A percentile compares a stretch with the other conserved stretches of the same genome.
Evolutionary conservation across 371 early-diverging fungal genomes (phyloP).

Genomic region (Lichtheimia ramosa): DNA sequence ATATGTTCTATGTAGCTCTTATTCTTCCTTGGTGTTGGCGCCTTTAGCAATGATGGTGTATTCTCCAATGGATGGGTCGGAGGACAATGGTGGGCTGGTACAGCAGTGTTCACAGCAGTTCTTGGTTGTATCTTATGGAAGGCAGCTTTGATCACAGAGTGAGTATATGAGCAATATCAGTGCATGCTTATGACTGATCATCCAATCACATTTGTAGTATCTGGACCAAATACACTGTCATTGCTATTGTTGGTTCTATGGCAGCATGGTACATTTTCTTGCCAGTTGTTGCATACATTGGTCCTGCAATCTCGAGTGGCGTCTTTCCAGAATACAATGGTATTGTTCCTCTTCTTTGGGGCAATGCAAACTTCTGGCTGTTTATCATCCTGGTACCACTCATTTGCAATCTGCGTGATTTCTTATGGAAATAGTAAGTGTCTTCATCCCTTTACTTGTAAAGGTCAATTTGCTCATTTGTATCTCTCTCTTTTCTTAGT

Average conservation of each 20-base stretch:
- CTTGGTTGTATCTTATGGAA: conserved; percentile 81
- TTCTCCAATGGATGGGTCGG: conserved; percentile 64
- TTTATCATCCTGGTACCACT: conserved; percentile 80
- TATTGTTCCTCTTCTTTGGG: conserved; percentile 73
- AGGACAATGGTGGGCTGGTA: conserved; percentile 82
- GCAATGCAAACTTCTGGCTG: conserved; percentile 85
- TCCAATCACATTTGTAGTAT: conserved; percentile 29
- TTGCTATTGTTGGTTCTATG: conserved; percentile 86
- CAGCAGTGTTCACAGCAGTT: conserved; percentile 77
- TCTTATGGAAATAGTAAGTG: conserved; percentile 89
- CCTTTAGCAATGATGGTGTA: conserved; percentile 63
- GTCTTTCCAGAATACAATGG: conserved; percentile 78
- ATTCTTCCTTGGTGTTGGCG: conserved; percentile 61
- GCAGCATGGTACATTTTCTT: conserved; percentile 85
- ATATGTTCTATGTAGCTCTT: conserved; percentile 41
- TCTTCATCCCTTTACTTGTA: no score
- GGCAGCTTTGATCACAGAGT: conserved; percentile 83
- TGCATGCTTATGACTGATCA: no score
- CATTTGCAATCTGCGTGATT: conserved; percentile 84
- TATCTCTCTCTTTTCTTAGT: conserved; percentile 28
- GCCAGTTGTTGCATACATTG: conserved; percentile 83
- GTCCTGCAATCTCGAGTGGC: conserved; percentile 71
- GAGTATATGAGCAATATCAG: conserved; percentile 14
- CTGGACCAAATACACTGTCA: conserved; percentile 85
- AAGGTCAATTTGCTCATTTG: background rate